Conservation (phyloP, 164 flowering plant genomes). For the Kalanchoe fedtschenkoi region DNA sequence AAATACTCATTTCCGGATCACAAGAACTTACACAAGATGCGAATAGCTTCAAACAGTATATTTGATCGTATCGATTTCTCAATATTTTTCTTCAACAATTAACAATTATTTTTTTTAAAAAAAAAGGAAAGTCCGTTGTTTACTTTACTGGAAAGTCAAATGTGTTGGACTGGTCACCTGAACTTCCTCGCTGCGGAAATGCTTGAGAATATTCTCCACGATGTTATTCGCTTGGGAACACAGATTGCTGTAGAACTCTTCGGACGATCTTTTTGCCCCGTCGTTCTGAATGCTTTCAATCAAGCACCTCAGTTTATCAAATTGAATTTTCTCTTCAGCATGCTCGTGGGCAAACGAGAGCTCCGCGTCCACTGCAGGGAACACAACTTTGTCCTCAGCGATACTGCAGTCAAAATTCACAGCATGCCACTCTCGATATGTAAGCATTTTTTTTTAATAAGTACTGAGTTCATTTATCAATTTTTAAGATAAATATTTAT, state of each 20-base stretch:
- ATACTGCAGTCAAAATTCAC: slow-evolving; percentile 50
- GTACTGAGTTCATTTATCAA: not conserved
- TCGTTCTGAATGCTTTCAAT: slow-evolving; percentile 76
- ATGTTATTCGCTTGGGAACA: slow-evolving; percentile 78
- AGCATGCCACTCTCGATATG: slow-evolving; percentile 1
- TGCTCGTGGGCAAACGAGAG: slow-evolving; percentile 80
- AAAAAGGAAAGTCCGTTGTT: not conserved
- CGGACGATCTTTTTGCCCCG: slow-evolving; percentile 51
- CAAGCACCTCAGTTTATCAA: slow-evolving; percentile 65
- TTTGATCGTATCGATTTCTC: not conserved
- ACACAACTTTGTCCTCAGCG: slow-evolving; percentile 91
- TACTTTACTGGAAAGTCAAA: not conserved
- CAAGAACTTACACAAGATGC: not conserved
- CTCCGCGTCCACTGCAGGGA: slow-evolving; percentile 87
- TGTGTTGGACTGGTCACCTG: slow-evolving; percentile 33
- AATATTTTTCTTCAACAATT: not conserved
- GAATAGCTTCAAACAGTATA: not conserved
- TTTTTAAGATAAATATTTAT: not conserved
- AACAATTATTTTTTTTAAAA: not conserved
- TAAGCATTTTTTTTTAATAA: not conserved
- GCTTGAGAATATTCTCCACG: slow-evolving; percentile 67
- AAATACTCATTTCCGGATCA: too few species aligned
- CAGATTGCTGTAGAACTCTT: slow-evolving; percentile 61
- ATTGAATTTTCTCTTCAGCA: slow-evolving; percentile 80
- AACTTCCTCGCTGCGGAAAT: slow-evolving; percentile 75